Conservation (phyloP, 2,329 filamentous ascomycete species). For the Ramularia collo-cygni region DNA sequence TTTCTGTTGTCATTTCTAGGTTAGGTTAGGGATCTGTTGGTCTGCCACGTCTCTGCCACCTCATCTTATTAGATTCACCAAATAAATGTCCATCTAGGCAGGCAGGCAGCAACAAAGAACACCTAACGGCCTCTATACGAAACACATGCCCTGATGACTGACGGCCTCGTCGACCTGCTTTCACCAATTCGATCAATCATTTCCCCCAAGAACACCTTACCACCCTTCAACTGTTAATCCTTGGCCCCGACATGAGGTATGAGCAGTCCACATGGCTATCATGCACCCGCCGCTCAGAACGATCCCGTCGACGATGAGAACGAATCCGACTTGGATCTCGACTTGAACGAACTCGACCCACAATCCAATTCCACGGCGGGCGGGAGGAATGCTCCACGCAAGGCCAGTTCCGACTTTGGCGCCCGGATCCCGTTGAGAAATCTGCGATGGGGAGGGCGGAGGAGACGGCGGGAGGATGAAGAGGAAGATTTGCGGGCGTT, state of each 20-base stretch:
- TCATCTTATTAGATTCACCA: too few species aligned
- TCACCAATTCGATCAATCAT: too few species aligned
- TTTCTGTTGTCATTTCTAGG: too few species aligned
- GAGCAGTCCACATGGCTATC: conserved; percentile 41
- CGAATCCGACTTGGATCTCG: conserved; percentile 68
- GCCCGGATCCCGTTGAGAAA: conserved; percentile 64
- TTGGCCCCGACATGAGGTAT: conserved; percentile 36
- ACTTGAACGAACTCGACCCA: conserved; percentile 74
- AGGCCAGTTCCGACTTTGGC: conserved; percentile 33
- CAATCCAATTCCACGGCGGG: conserved; percentile 21
- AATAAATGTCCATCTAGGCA: too few species aligned
- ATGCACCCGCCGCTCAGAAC: conserved; percentile 55
- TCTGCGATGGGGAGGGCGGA: conserved; percentile 43
- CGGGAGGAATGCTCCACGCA: conserved; percentile 12
- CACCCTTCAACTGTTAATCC: too few species aligned
- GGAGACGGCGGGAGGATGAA: conserved; percentile 43
- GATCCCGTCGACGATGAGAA: conserved; percentile 44
- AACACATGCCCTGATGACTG: too few species aligned
- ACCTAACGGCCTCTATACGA: too few species aligned
- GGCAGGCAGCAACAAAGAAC: too few species aligned
- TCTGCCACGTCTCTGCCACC: too few species aligned
- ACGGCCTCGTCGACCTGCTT: too few species aligned
- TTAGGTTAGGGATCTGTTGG: too few species aligned
- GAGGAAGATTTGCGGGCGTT: conserved; percentile 61
- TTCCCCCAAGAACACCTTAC: too few species aligned